These are phyloP conservation scores for Danielia reshetovae DNA, from an alignment of 805 yeast species.

Conservation along the genomic window DNA sequence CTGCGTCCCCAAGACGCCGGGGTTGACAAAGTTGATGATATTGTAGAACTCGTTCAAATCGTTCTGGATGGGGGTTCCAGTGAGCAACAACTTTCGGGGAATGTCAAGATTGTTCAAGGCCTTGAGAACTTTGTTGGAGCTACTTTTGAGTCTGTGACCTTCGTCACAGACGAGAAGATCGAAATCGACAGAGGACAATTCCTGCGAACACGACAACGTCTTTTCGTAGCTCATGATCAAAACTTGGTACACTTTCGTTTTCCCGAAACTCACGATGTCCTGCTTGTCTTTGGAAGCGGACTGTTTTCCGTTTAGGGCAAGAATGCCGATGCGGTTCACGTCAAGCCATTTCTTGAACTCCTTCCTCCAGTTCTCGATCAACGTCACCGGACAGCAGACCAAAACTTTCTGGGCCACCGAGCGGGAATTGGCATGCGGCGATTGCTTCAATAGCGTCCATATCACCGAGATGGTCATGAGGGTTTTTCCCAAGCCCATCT, in stretches of 20 bases:
- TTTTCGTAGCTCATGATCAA: conserved; percentile 87
- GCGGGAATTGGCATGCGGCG: conserved; percentile 36
- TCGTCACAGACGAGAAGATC: conserved; percentile 91
- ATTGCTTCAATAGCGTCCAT: conserved; percentile 77
- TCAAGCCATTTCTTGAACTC: conserved; percentile 92
- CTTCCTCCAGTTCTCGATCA: conserved; percentile 79
- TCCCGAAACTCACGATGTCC: conserved; percentile 57
- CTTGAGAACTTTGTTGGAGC: conserved; percentile 65
- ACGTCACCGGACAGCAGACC: conserved; percentile 88
- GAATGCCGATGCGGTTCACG: conserved; percentile 56
- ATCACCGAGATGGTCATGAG: conserved; percentile 77
- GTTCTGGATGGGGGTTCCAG: conserved; percentile 95
- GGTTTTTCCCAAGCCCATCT: conserved; percentile 92
- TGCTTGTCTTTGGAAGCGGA: conserved; percentile 51
- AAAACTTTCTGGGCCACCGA: conserved; percentile 55
- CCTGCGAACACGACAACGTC: conserved; percentile 50
- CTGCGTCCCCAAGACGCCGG: conserved; percentile 69
- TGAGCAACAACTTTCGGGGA: conserved; percentile 56
- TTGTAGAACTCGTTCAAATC: conserved; percentile 80
- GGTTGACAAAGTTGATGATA: conserved; percentile 78
- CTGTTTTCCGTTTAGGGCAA: conserved; percentile 49
- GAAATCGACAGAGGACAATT: conserved; percentile 43
- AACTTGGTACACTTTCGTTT: conserved; percentile 73
- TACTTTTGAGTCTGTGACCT: conserved; percentile 85
- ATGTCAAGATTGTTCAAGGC: conserved; percentile 55